These are phyloP conservation scores for Candida tunisiensis DNA, from an alignment of 1,139 yeast species.

Conservation along the genomic window DNA sequence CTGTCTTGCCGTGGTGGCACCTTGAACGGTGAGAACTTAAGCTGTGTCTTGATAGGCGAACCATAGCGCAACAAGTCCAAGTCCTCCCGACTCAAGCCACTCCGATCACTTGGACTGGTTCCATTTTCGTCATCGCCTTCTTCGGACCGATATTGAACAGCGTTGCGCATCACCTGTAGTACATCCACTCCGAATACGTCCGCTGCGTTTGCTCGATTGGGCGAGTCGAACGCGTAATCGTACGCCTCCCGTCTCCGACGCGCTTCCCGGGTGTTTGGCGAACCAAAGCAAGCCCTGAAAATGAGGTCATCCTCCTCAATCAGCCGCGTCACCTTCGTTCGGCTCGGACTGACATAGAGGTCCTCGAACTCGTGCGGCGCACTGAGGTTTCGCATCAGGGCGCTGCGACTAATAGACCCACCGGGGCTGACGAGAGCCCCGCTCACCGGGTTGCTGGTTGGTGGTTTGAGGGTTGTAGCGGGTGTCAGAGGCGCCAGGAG, in stretches of 20 bases:
- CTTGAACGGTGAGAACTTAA: too few species aligned
- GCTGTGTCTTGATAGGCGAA: too few species aligned
- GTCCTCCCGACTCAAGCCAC: too few species aligned
- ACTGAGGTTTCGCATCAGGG: constrained; percentile 22
- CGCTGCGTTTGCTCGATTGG: constrained; percentile 12
- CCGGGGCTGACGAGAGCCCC: background rate
- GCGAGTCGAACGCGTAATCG: constrained; percentile 12
- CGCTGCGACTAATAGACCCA: constrained; percentile 8
- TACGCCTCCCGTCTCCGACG: constrained; percentile 12
- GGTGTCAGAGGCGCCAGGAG: background rate
- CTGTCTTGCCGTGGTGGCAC: too few species aligned
- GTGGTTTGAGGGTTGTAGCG: background rate
- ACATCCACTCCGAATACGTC: constrained; percentile 42
- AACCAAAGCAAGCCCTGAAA: constrained; percentile 22
- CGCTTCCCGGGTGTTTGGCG: constrained; percentile 21
- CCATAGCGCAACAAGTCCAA: too few species aligned
- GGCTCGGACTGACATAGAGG: constrained; percentile 6
- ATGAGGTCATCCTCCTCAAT: constrained; percentile 43
- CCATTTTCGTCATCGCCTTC: background rate
- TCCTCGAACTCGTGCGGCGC: constrained; percentile 15
- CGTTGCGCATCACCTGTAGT: constrained; percentile 38
- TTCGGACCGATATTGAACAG: constrained; percentile 11
- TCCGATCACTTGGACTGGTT: too few species aligned
- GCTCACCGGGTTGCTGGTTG: background rate
- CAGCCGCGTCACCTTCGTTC: constrained; percentile 11